Evolutionary conservation across 805 yeast species (phyloP).

Genomic region (Wickerhamomyces queroliae): DNA sequence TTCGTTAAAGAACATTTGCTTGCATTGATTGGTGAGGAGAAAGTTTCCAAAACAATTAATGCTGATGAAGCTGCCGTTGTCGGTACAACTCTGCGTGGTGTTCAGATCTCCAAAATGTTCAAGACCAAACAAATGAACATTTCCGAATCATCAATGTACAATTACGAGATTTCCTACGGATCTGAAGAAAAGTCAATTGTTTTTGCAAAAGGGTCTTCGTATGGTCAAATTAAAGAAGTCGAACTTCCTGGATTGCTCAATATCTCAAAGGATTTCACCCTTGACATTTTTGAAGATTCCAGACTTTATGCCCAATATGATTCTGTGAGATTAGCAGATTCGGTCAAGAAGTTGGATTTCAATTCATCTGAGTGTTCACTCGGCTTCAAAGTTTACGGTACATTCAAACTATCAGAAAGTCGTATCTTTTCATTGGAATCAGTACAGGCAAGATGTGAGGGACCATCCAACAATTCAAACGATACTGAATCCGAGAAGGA

Average conservation of each 20-base stretch:
- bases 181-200: slow-evolving; percentile 27
- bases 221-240: slow-evolving; percentile 29
- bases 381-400: slow-evolving; percentile 32
- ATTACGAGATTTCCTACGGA: slow-evolving; percentile 34
- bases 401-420: slow-evolving; percentile 40
- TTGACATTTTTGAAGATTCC: slow-evolving; percentile 29
- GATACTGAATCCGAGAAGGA: slow-evolving; percentile 8
- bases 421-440: slow-evolving; percentile 42
- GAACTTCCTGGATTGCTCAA: slow-evolving; percentile 29
- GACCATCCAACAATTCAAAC: slow-evolving; percentile 2
- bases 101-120: slow-evolving; percentile 62
- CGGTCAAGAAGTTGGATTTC: slow-evolving; percentile 24
- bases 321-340: slow-evolving; percentile 4
- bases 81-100: slow-evolving; percentile 85
- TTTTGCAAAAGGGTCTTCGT: slow-evolving; percentile 42
- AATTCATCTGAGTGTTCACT: slow-evolving; percentile 31
- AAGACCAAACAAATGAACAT: slow-evolving; percentile 57
- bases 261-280: slow-evolving; percentile 23
- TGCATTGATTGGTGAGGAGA: slow-evolving; percentile 50
- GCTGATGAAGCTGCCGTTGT: slow-evolving; percentile 93
- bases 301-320: slow-evolving; percentile 21
- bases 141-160: slow-evolving; percentile 47
- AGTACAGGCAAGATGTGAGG: slow-evolving; percentile 40
- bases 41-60: slow-evolving; percentile 76
- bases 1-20: slow-evolving; percentile 62